Evolutionary conservation across 2,329 filamentous ascomycete genomes (phyloP).

Genomic region (Eurotiales sp.): DNA sequence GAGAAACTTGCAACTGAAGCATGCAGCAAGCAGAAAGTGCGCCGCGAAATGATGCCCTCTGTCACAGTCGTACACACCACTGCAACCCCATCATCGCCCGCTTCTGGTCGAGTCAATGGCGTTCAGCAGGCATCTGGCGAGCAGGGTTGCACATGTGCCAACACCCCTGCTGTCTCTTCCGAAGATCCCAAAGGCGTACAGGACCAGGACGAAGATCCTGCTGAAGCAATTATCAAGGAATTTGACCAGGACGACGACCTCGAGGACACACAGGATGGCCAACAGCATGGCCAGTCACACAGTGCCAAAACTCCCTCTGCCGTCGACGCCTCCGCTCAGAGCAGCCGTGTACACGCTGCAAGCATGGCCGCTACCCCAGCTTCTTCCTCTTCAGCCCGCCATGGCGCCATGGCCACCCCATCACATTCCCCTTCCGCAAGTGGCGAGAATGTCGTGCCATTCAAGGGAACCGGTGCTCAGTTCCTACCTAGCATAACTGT

Average conservation of each 20-base stretch:
- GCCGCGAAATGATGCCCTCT: constrained; percentile 9
- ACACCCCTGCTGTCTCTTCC: not conserved
- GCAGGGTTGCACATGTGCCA: constrained; percentile 10
- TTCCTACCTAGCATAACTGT: constrained; percentile 9
- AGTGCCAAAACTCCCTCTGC: constrained; percentile 1
- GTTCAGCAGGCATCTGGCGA: not conserved
- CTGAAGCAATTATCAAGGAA: too few species aligned
- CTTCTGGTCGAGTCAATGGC: constrained; percentile 9
- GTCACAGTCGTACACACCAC: constrained; percentile 5
- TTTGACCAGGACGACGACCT: too few species aligned
- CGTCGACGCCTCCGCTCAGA: not conserved
- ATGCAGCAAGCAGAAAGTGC: constrained; percentile 11
- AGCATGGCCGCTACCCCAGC: not conserved
- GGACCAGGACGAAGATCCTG: not conserved
- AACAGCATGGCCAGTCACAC: not conserved
- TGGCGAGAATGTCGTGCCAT: too few species aligned
- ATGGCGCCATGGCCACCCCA: constrained; percentile 1
- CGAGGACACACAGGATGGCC: not conserved
- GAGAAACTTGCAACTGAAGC: constrained; percentile 6
- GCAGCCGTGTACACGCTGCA: constrained; percentile 7
- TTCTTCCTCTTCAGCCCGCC: constrained; percentile 7
- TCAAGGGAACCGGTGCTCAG: constrained; percentile 11
- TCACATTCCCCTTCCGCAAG: not conserved
- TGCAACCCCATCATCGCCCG: constrained; percentile 6
- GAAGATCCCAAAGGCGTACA: not conserved